phyloP scores from a whole-genome alignment of 345 rosid genomes.

The Orychophragmus violaceus region DNA sequence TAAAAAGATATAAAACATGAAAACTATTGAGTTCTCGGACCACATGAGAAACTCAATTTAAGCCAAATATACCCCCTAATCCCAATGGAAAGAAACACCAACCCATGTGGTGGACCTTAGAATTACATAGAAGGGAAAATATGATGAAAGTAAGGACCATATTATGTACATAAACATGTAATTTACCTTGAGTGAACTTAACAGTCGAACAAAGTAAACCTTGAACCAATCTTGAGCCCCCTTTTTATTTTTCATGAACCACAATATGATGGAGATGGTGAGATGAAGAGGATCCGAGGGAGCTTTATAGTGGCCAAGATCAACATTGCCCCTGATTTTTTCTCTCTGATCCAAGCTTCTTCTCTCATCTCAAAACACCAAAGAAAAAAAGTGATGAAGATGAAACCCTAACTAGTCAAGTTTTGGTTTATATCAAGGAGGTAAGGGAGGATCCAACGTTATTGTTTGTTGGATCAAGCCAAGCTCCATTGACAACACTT shows the following conservation, averaged over 20 bases:
- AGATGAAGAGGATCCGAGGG: conserved; percentile 91
- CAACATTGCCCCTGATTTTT: conserved; percentile 42
- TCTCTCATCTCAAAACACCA: conserved; percentile 42
- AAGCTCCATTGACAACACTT: conserved; percentile 38
- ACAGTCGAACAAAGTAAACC: conserved; percentile 21
- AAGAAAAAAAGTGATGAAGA: conserved; percentile 13
- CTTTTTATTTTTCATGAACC: conserved; percentile 31
- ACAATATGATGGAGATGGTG: conserved; percentile 39
- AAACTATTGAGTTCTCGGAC: conserved; percentile 21
- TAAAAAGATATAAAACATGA: conserved; percentile 13
- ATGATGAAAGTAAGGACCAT: conserved; percentile 29
- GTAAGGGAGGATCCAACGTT: conserved; percentile 64
- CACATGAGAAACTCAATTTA: conserved; percentile 26
- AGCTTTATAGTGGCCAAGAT: conserved; percentile 59
- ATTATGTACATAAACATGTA: conserved; percentile 26
- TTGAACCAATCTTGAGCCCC: conserved; percentile 18
- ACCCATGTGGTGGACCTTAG: conserved; percentile 32
- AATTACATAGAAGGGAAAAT: conserved; percentile 20
- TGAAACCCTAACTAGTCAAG: conserved; percentile 31
- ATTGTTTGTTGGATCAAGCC: conserved; percentile 65
- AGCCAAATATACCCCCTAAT: conserved; percentile 25
- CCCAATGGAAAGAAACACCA: conserved; percentile 22
- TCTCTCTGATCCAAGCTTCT: conserved; percentile 81
- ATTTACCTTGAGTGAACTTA: conserved; percentile 24
- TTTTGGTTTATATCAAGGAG: conserved; percentile 54